Evolutionary conservation across 1,284 basidiomycete species (phyloP).

Genomic region (Cutaneotrichosporon sp.): DNA sequence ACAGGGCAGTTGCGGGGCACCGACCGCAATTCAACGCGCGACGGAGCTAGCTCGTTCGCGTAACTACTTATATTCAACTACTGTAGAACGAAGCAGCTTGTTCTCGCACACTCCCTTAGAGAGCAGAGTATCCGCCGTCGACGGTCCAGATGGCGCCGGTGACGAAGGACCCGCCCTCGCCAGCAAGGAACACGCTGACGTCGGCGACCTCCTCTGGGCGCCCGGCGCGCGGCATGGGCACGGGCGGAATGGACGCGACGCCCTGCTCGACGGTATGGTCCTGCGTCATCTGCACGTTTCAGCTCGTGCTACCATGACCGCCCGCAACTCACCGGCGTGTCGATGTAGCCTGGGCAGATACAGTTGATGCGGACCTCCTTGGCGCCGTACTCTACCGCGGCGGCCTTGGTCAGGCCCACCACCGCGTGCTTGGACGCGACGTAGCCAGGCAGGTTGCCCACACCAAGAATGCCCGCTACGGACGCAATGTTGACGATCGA

Average conservation of each 20-base stretch:
- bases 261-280: neutral
- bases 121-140: conserved; percentile 23
- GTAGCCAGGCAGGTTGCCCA: conserved; percentile 2
- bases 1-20: no score
- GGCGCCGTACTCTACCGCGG: conserved; percentile 15
- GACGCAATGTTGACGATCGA: conserved; percentile 24
- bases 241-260: neutral
- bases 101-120: no score
- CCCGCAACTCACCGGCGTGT: conserved; percentile 9
- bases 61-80: no score
- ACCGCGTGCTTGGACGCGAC: conserved; percentile 22
- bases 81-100: no score
- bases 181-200: conserved; percentile 26
- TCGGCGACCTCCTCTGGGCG: conserved; percentile 33
- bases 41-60: no score
- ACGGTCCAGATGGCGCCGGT: conserved; percentile 32
- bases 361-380: conserved; percentile 15
- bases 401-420: conserved; percentile 17
- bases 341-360: conserved; percentile 18
- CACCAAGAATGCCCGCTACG: conserved; percentile 6
- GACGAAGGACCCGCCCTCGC: conserved; percentile 30
- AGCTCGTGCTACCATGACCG: no score
- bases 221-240: conserved; percentile 3
- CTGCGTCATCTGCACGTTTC: conserved; percentile 1
- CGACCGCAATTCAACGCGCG: no score